Evolutionary conservation across 164 flowering plant species (phyloP).

Genomic region (Vitis rotundifolia): DNA sequence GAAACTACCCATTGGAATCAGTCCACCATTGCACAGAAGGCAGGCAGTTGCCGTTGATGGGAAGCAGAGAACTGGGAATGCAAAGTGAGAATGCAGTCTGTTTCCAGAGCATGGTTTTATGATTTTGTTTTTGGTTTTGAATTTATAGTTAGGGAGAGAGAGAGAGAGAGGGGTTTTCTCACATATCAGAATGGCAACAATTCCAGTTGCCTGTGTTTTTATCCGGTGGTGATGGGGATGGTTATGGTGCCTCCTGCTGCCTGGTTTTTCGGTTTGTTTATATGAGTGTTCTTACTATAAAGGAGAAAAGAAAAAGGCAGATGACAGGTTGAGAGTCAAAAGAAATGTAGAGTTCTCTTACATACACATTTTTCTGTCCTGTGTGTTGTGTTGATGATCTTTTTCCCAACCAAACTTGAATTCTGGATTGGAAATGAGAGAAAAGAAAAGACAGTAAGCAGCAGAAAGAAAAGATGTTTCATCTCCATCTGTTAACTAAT

Average conservation of each 20-base stretch:
- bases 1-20: conserved; percentile 30
- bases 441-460: too few relatives aligned
- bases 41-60: conserved; percentile 26
- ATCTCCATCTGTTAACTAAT: too few relatives aligned
- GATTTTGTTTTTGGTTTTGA: conserved; percentile 8
- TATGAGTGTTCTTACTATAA: conserved; percentile 4
- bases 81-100: conserved; percentile 15
- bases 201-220: conserved; percentile 12
- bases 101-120: not conserved
- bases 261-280: conserved; percentile 10
- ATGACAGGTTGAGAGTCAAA: not conserved
- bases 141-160: conserved; percentile 8
- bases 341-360: not conserved
- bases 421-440: too few relatives aligned
- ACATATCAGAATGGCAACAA: conserved; percentile 7
- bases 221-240: conserved; percentile 2
- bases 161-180: conserved; percentile 6
- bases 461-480: too few relatives aligned
- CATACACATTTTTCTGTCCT: too few relatives aligned
- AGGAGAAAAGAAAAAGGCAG: not conserved
- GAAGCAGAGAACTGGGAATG: conserved; percentile 30
- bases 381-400: too few relatives aligned
- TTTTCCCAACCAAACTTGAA: too few relatives aligned
- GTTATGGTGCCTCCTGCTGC: not conserved
- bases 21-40: conserved; percentile 27